Base-by-base conservation (phyloP, 1,284 basidiomycete species). In the Afroboletus lepidellus region DNA sequence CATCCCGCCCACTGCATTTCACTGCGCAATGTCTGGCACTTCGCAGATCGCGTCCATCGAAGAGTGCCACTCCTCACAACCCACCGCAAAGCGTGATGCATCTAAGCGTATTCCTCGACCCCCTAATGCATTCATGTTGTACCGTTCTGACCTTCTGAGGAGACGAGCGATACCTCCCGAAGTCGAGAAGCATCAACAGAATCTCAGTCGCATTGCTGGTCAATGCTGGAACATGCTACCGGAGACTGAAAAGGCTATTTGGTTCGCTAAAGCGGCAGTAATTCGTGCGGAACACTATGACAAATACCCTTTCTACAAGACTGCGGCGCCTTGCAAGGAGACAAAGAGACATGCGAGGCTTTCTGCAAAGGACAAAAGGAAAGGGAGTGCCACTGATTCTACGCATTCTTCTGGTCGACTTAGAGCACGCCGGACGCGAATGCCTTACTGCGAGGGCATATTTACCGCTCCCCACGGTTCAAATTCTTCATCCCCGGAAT, bases 111-210 rank as follows among this genome's bases (percentile, higher is more conserved):
- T 87, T 56, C 83, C 85, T 48, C 80, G 90, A n/a, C 86, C 89
- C 2, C 78, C 86, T 18, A 92, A 93, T 64, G 86, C 90, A 8
- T 93, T 92, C 70, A 87, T 92, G 67, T 75, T 94, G 50, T 94
- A 84, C 69, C 83, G 91, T 44, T 88, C 87, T 15, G 79, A 88
- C 59, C 80, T 87, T 41, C 74, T 90, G 32, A 81, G 80, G 59
- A 67, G 62, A 9, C 56, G 57, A 7, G 41, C 55, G 2, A 70
- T 78, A 23, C 74, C 75, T 3, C 52, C 61, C 18, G 51, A 70
- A 24, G 62, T 75, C 34, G 79, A 80, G 58, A 71, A 65, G 46
- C 77, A 76, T 23, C 79, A 80, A 62, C 80, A 88, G 66, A 80
- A 83, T 46, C 70, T 85, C 54, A 84, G 81, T 60, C 71, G 74